Conservation (phyloP, 108 stramenopile genomes). For the Aureococcus anophagefferens region DNA sequence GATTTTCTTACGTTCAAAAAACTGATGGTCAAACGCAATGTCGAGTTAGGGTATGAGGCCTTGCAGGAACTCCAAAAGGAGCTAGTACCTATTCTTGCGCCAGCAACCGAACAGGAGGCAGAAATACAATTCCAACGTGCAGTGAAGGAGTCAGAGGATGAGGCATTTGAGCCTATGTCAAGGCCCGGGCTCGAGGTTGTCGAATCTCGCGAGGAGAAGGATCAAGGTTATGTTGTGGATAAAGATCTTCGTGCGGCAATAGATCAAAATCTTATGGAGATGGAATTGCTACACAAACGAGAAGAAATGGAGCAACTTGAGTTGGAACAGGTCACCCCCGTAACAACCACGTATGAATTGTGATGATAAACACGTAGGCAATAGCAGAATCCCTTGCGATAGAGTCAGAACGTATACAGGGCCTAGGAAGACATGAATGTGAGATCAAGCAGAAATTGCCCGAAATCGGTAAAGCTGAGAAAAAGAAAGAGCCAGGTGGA, state of each 20-base stretch:
- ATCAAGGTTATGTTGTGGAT: not conserved
- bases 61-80: too few species aligned
- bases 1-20: constrained; percentile 48
- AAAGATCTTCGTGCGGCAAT: not conserved
- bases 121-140: constrained; percentile 1
- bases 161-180: too few species aligned
- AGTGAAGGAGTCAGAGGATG: not conserved
- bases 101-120: too few species aligned
- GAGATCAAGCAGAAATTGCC: too few species aligned
- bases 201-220: constrained; percentile 9
- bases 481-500: too few species aligned
- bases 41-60: constrained; percentile 40
- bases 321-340: too few species aligned
- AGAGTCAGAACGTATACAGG: constrained; percentile 12
- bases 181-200: too few species aligned
- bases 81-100: too few species aligned
- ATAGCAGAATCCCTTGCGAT: constrained; percentile 34
- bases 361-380: too few species aligned
- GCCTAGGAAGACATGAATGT: too few species aligned
- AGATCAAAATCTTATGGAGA: constrained; percentile 4
- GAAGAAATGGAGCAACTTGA: constrained; percentile 40
- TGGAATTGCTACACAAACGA: constrained; percentile 19
- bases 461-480: too few species aligned
- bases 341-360: too few species aligned
- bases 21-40: constrained; percentile 39